phyloP scores from a whole-genome alignment of 1,284 basidiomycete genomes.

The Amylostereum chailletii region DNA sequence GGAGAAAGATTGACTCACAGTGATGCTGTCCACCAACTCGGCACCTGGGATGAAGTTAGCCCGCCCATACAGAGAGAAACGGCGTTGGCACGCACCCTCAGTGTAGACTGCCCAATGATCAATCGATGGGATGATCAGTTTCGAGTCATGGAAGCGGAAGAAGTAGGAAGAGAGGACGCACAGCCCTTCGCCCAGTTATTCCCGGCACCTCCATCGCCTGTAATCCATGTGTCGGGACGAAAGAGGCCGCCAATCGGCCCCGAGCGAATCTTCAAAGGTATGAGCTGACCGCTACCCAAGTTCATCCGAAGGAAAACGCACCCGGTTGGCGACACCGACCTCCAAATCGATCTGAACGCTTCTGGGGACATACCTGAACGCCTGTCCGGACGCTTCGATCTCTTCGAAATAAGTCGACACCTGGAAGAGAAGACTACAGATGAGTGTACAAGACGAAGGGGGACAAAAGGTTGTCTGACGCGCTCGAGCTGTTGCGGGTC shows the following conservation, averaged over 20 bases:
- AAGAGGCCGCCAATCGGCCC: conserved; percentile 72
- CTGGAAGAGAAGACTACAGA: conserved; percentile 25
- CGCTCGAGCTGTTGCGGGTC: conserved; percentile 39
- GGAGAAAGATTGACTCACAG: conserved; percentile 35
- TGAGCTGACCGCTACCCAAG: not conserved
- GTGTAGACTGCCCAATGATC: conserved; percentile 57
- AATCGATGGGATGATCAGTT: not conserved
- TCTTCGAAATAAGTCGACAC: conserved; percentile 70
- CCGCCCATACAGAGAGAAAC: not conserved
- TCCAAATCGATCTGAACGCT: conserved; percentile 90
- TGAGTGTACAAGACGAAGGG: not conserved
- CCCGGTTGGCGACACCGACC: conserved; percentile 80
- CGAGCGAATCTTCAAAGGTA: conserved; percentile 44
- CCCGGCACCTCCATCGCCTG: conserved; percentile 70
- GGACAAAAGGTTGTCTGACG: conserved; percentile 8
- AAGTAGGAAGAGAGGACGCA: conserved; percentile 28
- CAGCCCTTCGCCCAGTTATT: conserved; percentile 94
- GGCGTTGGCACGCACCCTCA: conserved; percentile 45
- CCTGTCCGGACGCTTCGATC: conserved; percentile 31
- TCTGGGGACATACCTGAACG: conserved; percentile 83
- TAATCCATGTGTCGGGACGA: conserved; percentile 83
- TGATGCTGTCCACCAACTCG: conserved; percentile 82
- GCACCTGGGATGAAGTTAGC: conserved; percentile 46
- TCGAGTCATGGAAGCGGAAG: not conserved
- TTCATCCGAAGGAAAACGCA: conserved; percentile 20